Conservation (phyloP, 2,329 filamentous ascomycete species). For the Coccinonectria pachysandricola region DNA sequence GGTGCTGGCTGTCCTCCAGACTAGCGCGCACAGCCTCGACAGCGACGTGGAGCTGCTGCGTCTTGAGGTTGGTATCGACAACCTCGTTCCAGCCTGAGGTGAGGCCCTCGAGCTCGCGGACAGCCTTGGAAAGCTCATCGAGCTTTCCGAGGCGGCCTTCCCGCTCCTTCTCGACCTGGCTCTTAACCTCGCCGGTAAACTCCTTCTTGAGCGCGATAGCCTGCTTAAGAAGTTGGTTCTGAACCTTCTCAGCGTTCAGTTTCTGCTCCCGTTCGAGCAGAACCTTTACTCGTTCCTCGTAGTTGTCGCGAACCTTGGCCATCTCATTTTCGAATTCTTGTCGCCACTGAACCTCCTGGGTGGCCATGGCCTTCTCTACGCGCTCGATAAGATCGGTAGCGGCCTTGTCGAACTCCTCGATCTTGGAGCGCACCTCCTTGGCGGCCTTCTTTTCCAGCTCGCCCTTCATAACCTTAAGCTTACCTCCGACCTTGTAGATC, state of each 20-base stretch:
- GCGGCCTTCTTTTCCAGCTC: conserved; percentile 62
- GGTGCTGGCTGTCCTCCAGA: conserved; percentile 59
- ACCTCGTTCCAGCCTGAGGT: conserved; percentile 85
- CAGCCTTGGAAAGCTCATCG: conserved; percentile 63
- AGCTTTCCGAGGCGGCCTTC: conserved; percentile 79
- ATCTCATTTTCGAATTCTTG: conserved; percentile 83
- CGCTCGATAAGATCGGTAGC: conserved; percentile 79
- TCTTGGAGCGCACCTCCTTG: conserved; percentile 59
- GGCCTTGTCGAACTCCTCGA: conserved; percentile 73
- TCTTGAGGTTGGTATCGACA: conserved; percentile 81
- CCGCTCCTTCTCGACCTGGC: conserved; percentile 80
- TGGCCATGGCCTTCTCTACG: conserved; percentile 73
- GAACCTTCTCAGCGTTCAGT: conserved; percentile 70
- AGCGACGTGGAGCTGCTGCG: conserved; percentile 91
- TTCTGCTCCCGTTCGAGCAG: conserved; percentile 72
- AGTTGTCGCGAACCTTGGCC: conserved; percentile 63
- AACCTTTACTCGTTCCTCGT: conserved; percentile 68
- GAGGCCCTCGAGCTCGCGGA: conserved; percentile 76
- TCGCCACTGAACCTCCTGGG: conserved; percentile 74
- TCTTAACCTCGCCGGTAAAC: conserved; percentile 68
- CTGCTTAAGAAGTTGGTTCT: conserved; percentile 83
- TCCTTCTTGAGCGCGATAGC: conserved; percentile 78
- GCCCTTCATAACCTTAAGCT: conserved; percentile 65
- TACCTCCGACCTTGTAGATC: conserved; percentile 63
- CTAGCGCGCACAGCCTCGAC: conserved; percentile 85